Evolutionary conservation across 192 early-diverging fungal genomes (phyloP), one percentile per base, ranked within the genome.

Genomic region (Chytriomyces hyalinus): DNA sequence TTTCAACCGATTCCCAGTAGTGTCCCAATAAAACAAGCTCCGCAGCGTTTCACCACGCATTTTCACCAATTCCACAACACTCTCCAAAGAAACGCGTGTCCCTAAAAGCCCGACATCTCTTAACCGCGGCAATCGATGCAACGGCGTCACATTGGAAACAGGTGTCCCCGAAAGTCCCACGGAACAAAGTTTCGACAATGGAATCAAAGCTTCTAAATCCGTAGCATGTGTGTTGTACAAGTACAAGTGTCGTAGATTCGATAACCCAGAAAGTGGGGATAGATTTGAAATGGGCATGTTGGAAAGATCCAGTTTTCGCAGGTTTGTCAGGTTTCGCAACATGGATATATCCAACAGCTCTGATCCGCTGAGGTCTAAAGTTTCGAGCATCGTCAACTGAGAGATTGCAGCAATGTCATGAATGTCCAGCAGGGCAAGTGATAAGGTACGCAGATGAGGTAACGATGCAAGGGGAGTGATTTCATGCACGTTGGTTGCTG

Each of bases 151-250:
- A 47, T 68, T 17, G 3, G 11, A 17, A 68, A 68, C 26, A 13
- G n/a, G 10, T 11, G 46, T 68, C 48, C 67, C 67, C 0, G 67
- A 68, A n/a, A 68, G 49, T 20, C 67, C 67, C 13, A 68, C 43
- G 0, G 67, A 36, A 17, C 49, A n/a, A 28, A 68, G 26, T 5
- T 48, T 3, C 17, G 6, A 17, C 24, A 68, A 47, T 13, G 44
- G 20, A 9, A 17, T 9, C 11, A 68, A 20, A 47, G 24, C n/a
- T 36, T 28, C 3, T 4, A 68, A 17, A 26, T 68, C 46, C 43
- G 11, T n/a, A 6, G 45, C 26, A 2, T 15, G 13, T 13, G 46
- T 48, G 46, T 68, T 49, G 46, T 68, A 68, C 43, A 68, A 7
- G 46, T 47, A 68, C 43, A 68, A 26, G 46, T 48, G 67, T 36